Evolutionary conservation across 805 yeast species (phyloP).

Genomic region (Candida stauntonica): DNA sequence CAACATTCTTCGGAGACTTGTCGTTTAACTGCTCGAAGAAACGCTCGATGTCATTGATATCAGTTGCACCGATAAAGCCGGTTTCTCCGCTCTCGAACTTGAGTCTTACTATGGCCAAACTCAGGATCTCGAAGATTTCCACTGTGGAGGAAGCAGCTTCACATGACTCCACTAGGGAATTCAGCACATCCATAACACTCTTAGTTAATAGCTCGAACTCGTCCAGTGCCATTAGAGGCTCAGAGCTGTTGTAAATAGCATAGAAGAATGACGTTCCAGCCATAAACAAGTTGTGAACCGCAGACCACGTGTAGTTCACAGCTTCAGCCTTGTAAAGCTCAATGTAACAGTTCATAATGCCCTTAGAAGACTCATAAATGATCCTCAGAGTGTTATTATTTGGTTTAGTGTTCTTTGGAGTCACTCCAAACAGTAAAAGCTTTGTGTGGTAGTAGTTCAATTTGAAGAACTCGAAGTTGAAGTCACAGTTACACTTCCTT

Average conservation of each 20-base stretch:
- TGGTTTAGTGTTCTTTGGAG: slow-evolving; percentile 61
- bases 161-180: slow-evolving; percentile 61
- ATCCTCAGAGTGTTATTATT: slow-evolving; percentile 48
- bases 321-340: slow-evolving; percentile 51
- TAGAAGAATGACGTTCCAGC: slow-evolving; percentile 84
- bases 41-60: slow-evolving; percentile 23
- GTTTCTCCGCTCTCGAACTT: slow-evolving; percentile 31
- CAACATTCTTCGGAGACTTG: slow-evolving; percentile 15
- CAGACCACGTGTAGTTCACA: slow-evolving; percentile 89
- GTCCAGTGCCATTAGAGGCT: slow-evolving; percentile 42
- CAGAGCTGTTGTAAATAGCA: slow-evolving; percentile 66
- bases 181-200: slow-evolving; percentile 53
- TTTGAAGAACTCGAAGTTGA: slow-evolving; percentile 63
- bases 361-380: slow-evolving; percentile 60
- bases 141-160: slow-evolving; percentile 74
- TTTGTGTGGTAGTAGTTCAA: slow-evolving; percentile 76
- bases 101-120: slow-evolving; percentile 65
- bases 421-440: slow-evolving; percentile 68
- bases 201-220: slow-evolving; percentile 44
- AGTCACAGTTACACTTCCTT: slow-evolving; percentile 65
- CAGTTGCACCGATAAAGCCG: slow-evolving; percentile 7
- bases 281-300: slow-evolving; percentile 83
- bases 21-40: slow-evolving; percentile 24
- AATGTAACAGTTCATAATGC: slow-evolving; percentile 59
- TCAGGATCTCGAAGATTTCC: slow-evolving; percentile 65